phyloP scores from a whole-genome alignment of 1,284 basidiomycete species.

The Pseudozyma pruni region DNA sequence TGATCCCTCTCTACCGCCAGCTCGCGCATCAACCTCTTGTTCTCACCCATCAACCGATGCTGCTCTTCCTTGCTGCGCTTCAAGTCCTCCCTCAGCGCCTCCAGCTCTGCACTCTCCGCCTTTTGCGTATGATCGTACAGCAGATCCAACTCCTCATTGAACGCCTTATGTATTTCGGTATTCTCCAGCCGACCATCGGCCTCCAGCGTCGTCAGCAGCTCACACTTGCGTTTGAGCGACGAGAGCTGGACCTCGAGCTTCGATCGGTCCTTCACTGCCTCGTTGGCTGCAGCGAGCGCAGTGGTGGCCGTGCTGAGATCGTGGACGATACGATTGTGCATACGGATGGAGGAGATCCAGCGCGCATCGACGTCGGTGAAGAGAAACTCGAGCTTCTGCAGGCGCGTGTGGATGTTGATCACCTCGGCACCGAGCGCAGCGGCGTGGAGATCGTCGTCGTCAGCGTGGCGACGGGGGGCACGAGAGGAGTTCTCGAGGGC shows the following conservation, averaged over 20 bases:
- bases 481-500: slow-evolving; percentile 14
- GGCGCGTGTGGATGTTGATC: slow-evolving; percentile 16
- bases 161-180: slow-evolving; percentile 64
- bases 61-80: slow-evolving; percentile 48
- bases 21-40: slow-evolving; percentile 45
- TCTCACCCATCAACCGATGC: slow-evolving; percentile 43
- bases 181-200: slow-evolving; percentile 64
- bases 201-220: slow-evolving; percentile 59
- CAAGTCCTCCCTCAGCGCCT: slow-evolving; percentile 46
- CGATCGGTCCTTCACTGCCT: slow-evolving; percentile 12
- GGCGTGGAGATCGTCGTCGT: slow-evolving; percentile 26
- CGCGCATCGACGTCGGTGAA: slow-evolving; percentile 23
- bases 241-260: slow-evolving; percentile 45
- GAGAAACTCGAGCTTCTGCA: slow-evolving; percentile 21
- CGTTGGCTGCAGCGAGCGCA: slow-evolving; percentile 2
- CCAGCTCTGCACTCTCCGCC: slow-evolving; percentile 56
- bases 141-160: slow-evolving; percentile 66
- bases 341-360: slow-evolving; percentile 39
- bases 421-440: slow-evolving; percentile 17
- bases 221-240: slow-evolving; percentile 53
- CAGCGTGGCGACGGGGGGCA: no score
- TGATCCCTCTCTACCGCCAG: slow-evolving; percentile 30
- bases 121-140: slow-evolving; percentile 62
- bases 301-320: slow-evolving; percentile 12
- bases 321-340: slow-evolving; percentile 43